phyloP scores from a whole-genome alignment of 352 stramenopile species.

The Pseudoperonospora humuli region DNA sequence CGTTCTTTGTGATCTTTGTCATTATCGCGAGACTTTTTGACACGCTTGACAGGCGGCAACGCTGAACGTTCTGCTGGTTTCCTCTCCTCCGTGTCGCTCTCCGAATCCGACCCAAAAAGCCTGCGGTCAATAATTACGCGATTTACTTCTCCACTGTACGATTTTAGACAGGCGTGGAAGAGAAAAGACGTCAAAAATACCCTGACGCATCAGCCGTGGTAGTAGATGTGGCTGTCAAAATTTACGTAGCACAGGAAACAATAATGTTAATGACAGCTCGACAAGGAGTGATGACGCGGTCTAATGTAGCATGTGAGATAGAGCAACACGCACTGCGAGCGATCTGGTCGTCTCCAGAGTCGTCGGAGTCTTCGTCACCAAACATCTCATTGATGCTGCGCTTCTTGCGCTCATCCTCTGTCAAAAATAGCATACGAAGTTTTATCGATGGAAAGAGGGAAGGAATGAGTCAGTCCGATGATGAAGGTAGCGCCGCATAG shows the following conservation, averaged over 20 bases:
- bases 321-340: constrained; percentile 28
- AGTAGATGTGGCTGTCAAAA: constrained; percentile 21
- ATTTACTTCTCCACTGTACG: no score
- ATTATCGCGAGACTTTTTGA: constrained; percentile 30
- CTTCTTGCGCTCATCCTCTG: constrained; percentile 79
- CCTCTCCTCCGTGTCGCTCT: constrained; percentile 68
- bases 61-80: constrained; percentile 37
- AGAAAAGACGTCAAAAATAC: constrained; percentile 16
- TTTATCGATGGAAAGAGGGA: no score
- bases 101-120: constrained; percentile 82
- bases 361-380: constrained; percentile 75
- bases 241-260: constrained; percentile 1
- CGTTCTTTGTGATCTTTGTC: constrained; percentile 14
- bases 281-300: neutral
- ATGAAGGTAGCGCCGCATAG: neutral
- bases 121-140: constrained; percentile 23
- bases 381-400: constrained; percentile 86
- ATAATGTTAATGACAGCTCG: neutral
- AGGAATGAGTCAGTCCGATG: neutral
- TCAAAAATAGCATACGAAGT: neutral
- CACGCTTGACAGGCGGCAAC: constrained; percentile 38
- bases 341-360: constrained; percentile 53
- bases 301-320: neutral
- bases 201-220: constrained; percentile 67
- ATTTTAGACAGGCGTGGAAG: no score